phyloP scores from a whole-genome alignment of 1,284 basidiomycete genomes.

The Pseudozyma flocculosa region DNA sequence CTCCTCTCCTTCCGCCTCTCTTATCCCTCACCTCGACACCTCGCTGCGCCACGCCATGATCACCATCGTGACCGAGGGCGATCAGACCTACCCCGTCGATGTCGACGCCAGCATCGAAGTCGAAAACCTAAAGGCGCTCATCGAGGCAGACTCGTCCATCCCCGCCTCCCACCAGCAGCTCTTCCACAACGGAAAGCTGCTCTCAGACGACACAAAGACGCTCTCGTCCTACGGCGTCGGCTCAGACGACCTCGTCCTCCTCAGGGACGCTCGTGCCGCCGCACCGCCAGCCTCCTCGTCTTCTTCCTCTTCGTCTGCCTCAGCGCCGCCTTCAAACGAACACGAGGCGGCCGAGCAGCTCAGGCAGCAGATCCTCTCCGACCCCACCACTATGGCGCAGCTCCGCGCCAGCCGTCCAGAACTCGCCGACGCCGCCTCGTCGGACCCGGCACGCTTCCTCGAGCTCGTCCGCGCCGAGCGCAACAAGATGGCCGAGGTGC shows the following conservation, averaged over 20 bases:
- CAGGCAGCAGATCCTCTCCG: slow-evolving; percentile 79
- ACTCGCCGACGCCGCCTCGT: slow-evolving; percentile 22
- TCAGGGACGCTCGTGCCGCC: slow-evolving; percentile 11
- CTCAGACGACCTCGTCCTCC: slow-evolving; percentile 46
- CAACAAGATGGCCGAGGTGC: slow-evolving; percentile 9
- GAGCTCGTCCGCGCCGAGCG: slow-evolving; percentile 27
- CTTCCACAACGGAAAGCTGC: slow-evolving; percentile 18
- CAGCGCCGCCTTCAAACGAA: slow-evolving; percentile 5
- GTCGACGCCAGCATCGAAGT: slow-evolving; percentile 47
- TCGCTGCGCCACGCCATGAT: slow-evolving; percentile 29
- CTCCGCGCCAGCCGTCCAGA: slow-evolving; percentile 62
- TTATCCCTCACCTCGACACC: too few relatives aligned
- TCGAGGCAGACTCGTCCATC: slow-evolving; percentile 46
- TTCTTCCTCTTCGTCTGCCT: background rate
- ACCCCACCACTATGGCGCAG: slow-evolving; percentile 76
- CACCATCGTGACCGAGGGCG: slow-evolving; percentile 47
- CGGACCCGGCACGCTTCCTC: slow-evolving; percentile 13
- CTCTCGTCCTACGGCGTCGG: slow-evolving; percentile 40
- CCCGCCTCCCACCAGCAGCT: slow-evolving; percentile 40
- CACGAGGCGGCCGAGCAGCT: slow-evolving; percentile 82
- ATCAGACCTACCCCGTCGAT: slow-evolving; percentile 47
- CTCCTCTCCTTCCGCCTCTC: too few relatives aligned
- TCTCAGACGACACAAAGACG: slow-evolving; percentile 33
- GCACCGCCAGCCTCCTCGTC: slow-evolving; percentile 1
- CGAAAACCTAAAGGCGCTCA: slow-evolving; percentile 49